phyloP scores from a whole-genome alignment of 192 early-diverging fungal genomes.

The Cetraspora pellucida region DNA sequence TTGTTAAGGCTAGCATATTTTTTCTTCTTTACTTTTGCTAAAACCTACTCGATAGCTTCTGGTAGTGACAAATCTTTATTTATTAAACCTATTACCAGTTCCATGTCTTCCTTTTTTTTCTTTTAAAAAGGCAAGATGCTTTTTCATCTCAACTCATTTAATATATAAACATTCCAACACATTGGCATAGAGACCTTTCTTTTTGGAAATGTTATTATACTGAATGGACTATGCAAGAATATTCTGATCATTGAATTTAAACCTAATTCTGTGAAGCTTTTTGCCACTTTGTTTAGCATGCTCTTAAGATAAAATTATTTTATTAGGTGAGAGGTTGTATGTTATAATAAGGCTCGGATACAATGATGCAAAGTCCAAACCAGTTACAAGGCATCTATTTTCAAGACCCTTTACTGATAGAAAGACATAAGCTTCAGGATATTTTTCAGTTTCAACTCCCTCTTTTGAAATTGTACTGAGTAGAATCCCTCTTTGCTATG shows the following conservation, averaged over 20 bases:
- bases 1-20: not conserved
- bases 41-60: not conserved
- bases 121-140: not conserved
- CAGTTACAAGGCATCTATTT: slow-evolving; percentile 1
- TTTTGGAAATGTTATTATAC: too few relatives aligned
- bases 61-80: not conserved
- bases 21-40: not conserved
- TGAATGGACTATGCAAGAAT: not conserved
- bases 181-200: too few relatives aligned
- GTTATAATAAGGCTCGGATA: slow-evolving; percentile 23
- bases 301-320: slow-evolving; percentile 15
- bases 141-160: slow-evolving; percentile 9
- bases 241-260: slow-evolving; percentile 8
- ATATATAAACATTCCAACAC: too few relatives aligned
- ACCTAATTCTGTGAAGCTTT: slow-evolving; percentile 11
- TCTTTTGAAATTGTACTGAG: not conserved
- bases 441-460: not conserved
- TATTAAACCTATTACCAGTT: not conserved
- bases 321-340: slow-evolving; percentile 9
- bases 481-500: not conserved
- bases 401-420: slow-evolving; percentile 4
- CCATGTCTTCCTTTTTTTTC: slow-evolving; percentile 20
- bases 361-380: slow-evolving; percentile 15
- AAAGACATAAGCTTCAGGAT: not conserved
- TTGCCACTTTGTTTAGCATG: slow-evolving; percentile 3